These are phyloP conservation scores for Tirmania nivea DNA, from an alignment of 495 filamentous ascomycete species.

Conservation along the genomic window DNA sequence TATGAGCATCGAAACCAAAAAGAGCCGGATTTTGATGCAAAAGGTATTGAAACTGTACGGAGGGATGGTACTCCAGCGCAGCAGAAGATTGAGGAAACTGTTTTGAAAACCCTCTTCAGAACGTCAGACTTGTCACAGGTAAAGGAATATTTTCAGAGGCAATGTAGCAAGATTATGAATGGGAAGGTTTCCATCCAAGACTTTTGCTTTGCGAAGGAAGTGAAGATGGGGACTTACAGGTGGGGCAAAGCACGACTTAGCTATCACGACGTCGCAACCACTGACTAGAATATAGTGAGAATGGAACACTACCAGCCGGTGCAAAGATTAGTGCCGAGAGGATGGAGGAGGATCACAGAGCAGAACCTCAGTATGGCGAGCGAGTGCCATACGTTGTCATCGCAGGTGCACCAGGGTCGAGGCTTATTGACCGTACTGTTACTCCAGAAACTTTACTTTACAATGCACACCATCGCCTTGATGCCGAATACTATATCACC, in stretches of 20 bases:
- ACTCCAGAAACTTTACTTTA: conserved; percentile 63
- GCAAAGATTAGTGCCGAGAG: conserved; percentile 64
- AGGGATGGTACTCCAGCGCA: conserved; percentile 87
- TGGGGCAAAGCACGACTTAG: background rate
- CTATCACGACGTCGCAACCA: too few relatives aligned
- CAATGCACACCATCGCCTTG: conserved; percentile 58
- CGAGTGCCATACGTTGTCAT: conserved; percentile 86
- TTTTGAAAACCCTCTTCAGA: conserved; percentile 69
- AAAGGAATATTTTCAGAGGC: conserved; percentile 72
- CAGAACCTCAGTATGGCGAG: conserved; percentile 88
- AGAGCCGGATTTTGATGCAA: conserved; percentile 86
- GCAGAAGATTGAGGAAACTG: conserved; percentile 94
- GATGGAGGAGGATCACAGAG: conserved; percentile 66
- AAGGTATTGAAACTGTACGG: conserved; percentile 91
- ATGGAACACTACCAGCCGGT: conserved; percentile 58
- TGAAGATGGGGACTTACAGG: conserved; percentile 66
- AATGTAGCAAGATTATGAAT: conserved; percentile 85
- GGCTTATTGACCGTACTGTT: conserved; percentile 76
- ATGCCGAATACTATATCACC: conserved; percentile 87
- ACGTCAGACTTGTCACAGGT: conserved; percentile 76
- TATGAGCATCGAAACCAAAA: conserved; percentile 61
- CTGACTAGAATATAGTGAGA: conserved; percentile 29
- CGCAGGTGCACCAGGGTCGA: conserved; percentile 63
- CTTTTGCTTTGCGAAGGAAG: conserved; percentile 84
- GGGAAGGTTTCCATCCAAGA: conserved; percentile 78